Percentiles rank a stretch among this genome's conserved stretches.
These are phyloP conservation scores for Phialophora tarda DNA, from an alignment of 2,329 filamentous ascomycete genomes.

Conservation along the genomic window DNA sequence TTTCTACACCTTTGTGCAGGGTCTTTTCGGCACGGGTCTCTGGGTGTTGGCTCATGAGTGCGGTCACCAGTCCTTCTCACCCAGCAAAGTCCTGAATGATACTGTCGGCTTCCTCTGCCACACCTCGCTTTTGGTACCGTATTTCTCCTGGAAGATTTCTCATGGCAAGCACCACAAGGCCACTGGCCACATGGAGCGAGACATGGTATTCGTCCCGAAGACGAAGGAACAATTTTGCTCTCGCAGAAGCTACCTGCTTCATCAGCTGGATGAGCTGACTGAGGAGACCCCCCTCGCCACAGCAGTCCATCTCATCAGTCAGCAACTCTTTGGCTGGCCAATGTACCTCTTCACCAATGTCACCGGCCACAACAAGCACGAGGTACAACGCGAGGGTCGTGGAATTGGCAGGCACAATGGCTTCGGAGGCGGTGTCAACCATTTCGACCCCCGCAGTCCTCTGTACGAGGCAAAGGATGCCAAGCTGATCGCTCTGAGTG, in stretches of 20 bases:
- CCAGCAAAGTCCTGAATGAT: constrained; percentile 90
- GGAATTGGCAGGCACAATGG: constrained; percentile 93
- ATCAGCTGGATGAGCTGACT: constrained; percentile 85
- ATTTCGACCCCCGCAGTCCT: constrained; percentile 87
- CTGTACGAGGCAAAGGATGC: constrained; percentile 91
- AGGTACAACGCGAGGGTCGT: constrained; percentile 88
- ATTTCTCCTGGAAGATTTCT: constrained; percentile 99
- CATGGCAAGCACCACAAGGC: constrained; percentile 99
- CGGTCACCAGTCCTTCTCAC: constrained; percentile 93
- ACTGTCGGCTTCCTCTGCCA: constrained; percentile 90
- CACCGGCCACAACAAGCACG: constrained; percentile 94
- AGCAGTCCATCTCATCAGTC: constrained; percentile 71
- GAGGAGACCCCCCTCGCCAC: constrained; percentile 94
- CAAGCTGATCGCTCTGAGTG: constrained; percentile 82
- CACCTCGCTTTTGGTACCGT: constrained; percentile 86
- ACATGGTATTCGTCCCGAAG: constrained; percentile 99
- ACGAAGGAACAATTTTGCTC: constrained; percentile 81
- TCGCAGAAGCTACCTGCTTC: constrained; percentile 72
- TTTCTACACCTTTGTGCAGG: constrained; percentile 80
- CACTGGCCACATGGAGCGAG: constrained; percentile 93
- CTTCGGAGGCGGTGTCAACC: constrained; percentile 80
- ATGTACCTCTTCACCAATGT: constrained; percentile 90
- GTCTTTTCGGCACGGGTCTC: constrained; percentile 88
- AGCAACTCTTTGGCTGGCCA: constrained; percentile 93
- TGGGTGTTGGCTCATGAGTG: constrained; percentile 99